These are phyloP conservation scores for Ogataea wickerhamii DNA, from an alignment of 805 yeast genomes.

Conservation along the genomic window DNA sequence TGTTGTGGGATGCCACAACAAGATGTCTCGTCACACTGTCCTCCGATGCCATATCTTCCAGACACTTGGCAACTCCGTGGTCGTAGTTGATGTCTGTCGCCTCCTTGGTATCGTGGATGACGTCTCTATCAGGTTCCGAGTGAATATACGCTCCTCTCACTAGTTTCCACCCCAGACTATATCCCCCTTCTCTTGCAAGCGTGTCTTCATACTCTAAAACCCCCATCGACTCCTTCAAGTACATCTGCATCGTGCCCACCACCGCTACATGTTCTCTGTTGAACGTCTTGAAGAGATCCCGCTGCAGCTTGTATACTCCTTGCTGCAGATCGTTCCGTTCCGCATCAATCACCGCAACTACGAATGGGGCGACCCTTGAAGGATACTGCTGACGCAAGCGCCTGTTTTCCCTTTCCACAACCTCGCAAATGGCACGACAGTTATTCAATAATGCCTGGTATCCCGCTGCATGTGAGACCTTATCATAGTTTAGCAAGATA, in stretches of 20 bases:
- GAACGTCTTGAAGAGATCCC: slow-evolving; percentile 70
- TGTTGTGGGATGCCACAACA: slow-evolving; percentile 90
- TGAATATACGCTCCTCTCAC: slow-evolving; percentile 97
- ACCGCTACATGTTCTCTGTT: slow-evolving; percentile 66
- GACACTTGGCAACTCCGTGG: slow-evolving; percentile 58
- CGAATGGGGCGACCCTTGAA: slow-evolving; percentile 64
- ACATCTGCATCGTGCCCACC: slow-evolving; percentile 92
- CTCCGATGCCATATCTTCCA: slow-evolving; percentile 50
- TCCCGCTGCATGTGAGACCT: slow-evolving; percentile 42
- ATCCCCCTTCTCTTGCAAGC: slow-evolving; percentile 56
- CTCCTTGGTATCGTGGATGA: slow-evolving; percentile 71
- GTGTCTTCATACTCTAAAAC: slow-evolving; percentile 60
- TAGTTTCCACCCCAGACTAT: slow-evolving; percentile 79
- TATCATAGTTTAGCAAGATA: slow-evolving; percentile 58
- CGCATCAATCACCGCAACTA: slow-evolving; percentile 82
- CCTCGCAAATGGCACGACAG: slow-evolving; percentile 60
- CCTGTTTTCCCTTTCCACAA: slow-evolving; percentile 50
- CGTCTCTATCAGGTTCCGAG: slow-evolving; percentile 71
- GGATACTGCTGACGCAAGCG: slow-evolving; percentile 52
- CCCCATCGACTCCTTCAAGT: slow-evolving; percentile 65
- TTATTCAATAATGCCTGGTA: slow-evolving; percentile 63
- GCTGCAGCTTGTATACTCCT: slow-evolving; percentile 88
- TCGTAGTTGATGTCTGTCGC: slow-evolving; percentile 81
- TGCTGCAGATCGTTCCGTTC: slow-evolving; percentile 85
- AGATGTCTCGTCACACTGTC: slow-evolving; percentile 60